phyloP scores from a whole-genome alignment of 129 eudicot species.

The Arctium minus region DNA sequence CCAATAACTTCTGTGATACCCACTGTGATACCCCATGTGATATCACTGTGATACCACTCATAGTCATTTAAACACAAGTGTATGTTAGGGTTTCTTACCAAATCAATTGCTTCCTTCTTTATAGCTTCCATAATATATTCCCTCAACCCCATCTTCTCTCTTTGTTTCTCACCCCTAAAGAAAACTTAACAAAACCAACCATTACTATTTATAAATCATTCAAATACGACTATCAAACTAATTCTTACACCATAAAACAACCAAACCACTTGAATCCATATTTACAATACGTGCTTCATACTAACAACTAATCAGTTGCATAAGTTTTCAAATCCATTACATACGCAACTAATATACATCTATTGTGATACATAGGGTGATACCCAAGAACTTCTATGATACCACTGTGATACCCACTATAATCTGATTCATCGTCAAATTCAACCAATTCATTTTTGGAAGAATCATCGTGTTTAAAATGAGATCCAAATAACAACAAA shows the following conservation, averaged over 20 bases:
- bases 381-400: too few relatives aligned
- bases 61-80: not conserved
- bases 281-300: not conserved
- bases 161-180: not conserved
- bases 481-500: too few relatives aligned
- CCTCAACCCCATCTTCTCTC: slow-evolving; percentile 48
- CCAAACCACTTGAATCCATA: slow-evolving; percentile 1
- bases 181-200: not conserved
- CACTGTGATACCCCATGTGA: too few relatives aligned
- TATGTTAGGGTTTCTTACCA: slow-evolving; percentile 43
- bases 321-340: not conserved
- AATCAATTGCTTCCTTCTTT: slow-evolving; percentile 71
- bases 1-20: too few relatives aligned
- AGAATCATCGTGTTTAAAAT: too few relatives aligned
- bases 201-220: not conserved
- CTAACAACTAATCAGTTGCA: slow-evolving; percentile 9
- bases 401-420: too few relatives aligned
- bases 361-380: not conserved
- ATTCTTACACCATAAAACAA: not conserved
- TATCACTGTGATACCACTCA: not conserved
- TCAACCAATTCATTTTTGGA: too few relatives aligned
- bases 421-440: too few relatives aligned
- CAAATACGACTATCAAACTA: not conserved
- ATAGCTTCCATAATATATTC: slow-evolving; percentile 69
- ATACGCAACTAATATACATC: not conserved